Percentiles rank a stretch among this genome's conserved stretches.
These are phyloP conservation scores for Cucumis cinereus DNA, from an alignment of 306 rosid genomes.

Conservation along the genomic window DNA sequence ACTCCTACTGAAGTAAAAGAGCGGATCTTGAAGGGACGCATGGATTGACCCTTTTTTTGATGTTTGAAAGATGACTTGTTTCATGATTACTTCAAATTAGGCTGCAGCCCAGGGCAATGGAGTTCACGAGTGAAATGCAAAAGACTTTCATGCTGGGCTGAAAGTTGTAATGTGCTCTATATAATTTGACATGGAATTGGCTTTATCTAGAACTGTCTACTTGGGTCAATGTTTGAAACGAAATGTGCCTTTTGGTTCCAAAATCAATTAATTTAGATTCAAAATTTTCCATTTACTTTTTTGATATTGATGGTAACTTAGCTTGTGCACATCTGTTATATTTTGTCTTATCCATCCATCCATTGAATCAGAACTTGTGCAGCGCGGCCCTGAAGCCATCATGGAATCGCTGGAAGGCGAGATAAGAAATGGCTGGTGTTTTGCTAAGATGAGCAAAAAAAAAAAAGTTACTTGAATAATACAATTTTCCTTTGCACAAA, in stretches of 20 bases:
- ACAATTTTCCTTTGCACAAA: background rate
- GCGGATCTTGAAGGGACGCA: conserved; percentile 89
- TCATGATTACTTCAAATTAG: background rate
- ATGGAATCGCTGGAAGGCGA: background rate
- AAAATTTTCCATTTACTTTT: background rate
- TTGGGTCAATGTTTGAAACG: background rate
- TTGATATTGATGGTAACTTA: background rate
- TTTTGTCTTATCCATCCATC: background rate
- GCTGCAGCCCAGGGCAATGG: background rate
- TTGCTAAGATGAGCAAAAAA: background rate
- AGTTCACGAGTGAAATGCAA: conserved; percentile 5
- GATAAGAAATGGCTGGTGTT: background rate
- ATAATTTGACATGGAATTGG: conserved; percentile 3
- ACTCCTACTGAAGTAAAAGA: conserved; percentile 90
- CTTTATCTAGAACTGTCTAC: conserved; percentile 17
- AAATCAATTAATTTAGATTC: background rate
- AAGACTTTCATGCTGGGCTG: background rate
- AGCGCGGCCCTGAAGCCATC: background rate
- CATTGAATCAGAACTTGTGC: background rate
- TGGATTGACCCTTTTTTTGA: conserved; percentile 42
- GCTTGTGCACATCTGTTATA: background rate
- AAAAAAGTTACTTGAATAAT: background rate
- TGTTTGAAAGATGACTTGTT: background rate
- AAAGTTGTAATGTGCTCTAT: background rate
- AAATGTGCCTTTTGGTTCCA: background rate